Conservation (phyloP, 1,284 basidiomycete species). For the Ceraceosorus bombacis region DNA sequence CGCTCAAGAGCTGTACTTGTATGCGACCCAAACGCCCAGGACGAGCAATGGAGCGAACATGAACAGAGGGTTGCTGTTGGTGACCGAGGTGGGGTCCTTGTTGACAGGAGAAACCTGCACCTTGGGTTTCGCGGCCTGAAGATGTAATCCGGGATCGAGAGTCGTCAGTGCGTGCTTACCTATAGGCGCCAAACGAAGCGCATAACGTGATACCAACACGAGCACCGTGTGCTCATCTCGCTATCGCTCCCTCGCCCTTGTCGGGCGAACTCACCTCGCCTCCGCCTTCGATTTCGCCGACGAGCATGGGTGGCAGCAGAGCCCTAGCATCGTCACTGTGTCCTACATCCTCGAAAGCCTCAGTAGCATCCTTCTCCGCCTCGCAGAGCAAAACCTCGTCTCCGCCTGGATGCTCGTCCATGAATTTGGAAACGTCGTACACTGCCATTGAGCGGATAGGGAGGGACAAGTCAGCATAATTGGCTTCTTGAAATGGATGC, state of each 20-base stretch:
- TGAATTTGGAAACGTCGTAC: constrained; percentile 87
- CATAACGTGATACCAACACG: too few relatives aligned
- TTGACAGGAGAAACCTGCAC: constrained; percentile 19
- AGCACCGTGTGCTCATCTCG: background rate
- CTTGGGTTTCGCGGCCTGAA: constrained; percentile 3
- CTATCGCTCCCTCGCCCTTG: background rate
- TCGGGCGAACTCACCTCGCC: constrained; percentile 13
- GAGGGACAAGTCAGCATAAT: constrained; percentile 2
- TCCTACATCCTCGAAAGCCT: constrained; percentile 98
- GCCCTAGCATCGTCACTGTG: constrained; percentile 96
- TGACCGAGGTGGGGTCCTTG: constrained; percentile 26
- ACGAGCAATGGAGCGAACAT: constrained; percentile 39
- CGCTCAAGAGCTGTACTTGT: constrained; percentile 9
- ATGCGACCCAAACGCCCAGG: constrained; percentile 33
- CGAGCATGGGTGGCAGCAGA: constrained; percentile 60
- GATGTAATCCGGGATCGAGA: too few relatives aligned
- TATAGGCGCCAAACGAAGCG: too few relatives aligned
- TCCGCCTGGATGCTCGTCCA: constrained; percentile 66
- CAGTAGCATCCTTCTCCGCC: constrained; percentile 88
- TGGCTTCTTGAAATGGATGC: background rate
- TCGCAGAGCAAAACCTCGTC: constrained; percentile 52
- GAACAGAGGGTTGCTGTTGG: constrained; percentile 38
- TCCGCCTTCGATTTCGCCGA: constrained; percentile 54
- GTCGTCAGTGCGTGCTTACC: too few relatives aligned
- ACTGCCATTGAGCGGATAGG: constrained; percentile 54